These are phyloP conservation scores for Baorangia bicolor DNA, from an alignment of 768 basidiomycete genomes.

Conservation along the genomic window DNA sequence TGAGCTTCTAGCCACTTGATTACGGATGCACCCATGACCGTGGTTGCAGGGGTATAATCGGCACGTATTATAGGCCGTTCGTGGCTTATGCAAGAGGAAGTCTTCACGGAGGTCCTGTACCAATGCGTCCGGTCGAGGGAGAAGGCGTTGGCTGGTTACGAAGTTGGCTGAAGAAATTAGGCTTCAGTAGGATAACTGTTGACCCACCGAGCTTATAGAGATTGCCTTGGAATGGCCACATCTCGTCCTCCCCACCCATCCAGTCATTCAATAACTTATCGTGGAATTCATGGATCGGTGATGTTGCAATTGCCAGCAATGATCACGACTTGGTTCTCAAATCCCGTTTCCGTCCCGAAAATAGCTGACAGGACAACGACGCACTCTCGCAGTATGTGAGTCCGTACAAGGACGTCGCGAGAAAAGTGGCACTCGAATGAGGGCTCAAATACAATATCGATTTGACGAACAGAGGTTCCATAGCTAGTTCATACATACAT, in stretches of 20 bases:
- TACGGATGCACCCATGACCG: background rate
- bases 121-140: constrained; percentile 25
- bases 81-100: constrained; percentile 22
- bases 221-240: background rate
- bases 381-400: background rate
- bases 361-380: background rate
- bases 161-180: constrained; percentile 28
- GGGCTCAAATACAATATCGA: background rate
- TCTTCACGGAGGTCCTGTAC: constrained; percentile 11
- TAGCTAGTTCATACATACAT: no score
- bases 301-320: background rate
- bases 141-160: constrained; percentile 32
- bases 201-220: constrained; percentile 25
- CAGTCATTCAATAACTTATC: background rate
- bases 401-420: background rate
- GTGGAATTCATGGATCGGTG: background rate
- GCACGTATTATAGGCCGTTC: constrained; percentile 33
- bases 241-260: no score
- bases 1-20: constrained; percentile 31
- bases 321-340: background rate
- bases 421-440: background rate
- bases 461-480: background rate
- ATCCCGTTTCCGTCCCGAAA: background rate
- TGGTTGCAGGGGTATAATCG: constrained; percentile 28
- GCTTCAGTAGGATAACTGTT: constrained; percentile 28